phyloP scores from a whole-genome alignment of 2,329 filamentous ascomycete genomes.

The Venturia carpophila region DNA sequence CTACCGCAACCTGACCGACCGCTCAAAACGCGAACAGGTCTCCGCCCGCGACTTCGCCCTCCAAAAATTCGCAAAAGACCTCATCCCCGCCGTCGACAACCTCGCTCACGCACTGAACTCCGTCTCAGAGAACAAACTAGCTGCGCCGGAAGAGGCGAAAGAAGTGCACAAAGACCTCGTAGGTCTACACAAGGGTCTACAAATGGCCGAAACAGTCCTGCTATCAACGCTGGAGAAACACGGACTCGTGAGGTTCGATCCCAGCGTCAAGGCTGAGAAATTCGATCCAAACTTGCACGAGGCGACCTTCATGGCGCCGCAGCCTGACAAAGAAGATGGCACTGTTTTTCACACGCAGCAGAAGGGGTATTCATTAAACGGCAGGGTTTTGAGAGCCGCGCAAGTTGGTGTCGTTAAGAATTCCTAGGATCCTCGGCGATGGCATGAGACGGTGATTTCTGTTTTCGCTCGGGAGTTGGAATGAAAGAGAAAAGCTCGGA shows the following conservation, averaged over 20 bases:
- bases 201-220: constrained; percentile 89
- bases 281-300: constrained; percentile 97
- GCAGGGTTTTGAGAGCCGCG: constrained; percentile 77
- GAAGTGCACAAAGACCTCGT: constrained; percentile 54
- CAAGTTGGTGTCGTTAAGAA: constrained; percentile 97
- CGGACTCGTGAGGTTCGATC: constrained; percentile 82
- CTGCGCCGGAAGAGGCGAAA: constrained; percentile 25
- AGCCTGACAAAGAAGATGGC: constrained; percentile 80
- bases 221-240: constrained; percentile 88
- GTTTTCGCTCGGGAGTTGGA: background rate
- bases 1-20: constrained; percentile 95
- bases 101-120: constrained; percentile 82
- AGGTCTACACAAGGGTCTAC: constrained; percentile 78
- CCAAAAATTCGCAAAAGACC: constrained; percentile 85
- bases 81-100: constrained; percentile 94
- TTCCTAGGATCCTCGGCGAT: constrained; percentile 29
- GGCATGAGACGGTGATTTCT: background rate
- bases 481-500: background rate
- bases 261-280: constrained; percentile 61
- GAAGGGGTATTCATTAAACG: constrained; percentile 93
- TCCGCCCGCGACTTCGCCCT: constrained; percentile 86
- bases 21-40: constrained; percentile 84
- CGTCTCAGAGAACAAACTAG: constrained; percentile 68
- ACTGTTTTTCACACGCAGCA: constrained; percentile 87
- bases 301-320: constrained; percentile 87